Evolutionary conservation across 768 basidiomycete species (phyloP).

Genomic region (Boletus eberwhitei): DNA sequence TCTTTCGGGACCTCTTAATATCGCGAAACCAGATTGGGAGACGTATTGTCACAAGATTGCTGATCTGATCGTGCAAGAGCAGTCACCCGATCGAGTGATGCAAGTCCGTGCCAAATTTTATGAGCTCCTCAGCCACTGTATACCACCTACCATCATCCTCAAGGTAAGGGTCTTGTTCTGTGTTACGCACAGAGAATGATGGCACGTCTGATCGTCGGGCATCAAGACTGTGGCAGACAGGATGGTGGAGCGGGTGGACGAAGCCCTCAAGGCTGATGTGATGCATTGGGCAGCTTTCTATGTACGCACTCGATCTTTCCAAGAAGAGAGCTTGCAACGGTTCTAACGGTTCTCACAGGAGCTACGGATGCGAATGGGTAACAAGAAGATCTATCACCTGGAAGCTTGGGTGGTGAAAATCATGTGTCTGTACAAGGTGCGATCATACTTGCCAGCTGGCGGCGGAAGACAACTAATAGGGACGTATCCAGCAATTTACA

Average conservation of each 20-base stretch:
- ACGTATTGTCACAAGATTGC: constrained; percentile 92
- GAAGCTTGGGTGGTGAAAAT: constrained; percentile 98
- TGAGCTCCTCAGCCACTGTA: constrained; percentile 94
- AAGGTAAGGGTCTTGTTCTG: constrained; percentile 53
- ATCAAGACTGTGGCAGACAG: constrained; percentile 87
- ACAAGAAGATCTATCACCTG: constrained; percentile 93
- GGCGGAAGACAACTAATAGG: neutral
- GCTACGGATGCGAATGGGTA: constrained; percentile 90
- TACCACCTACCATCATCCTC: constrained; percentile 87
- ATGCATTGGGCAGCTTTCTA: constrained; percentile 99
- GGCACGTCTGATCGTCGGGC: constrained; percentile 2
- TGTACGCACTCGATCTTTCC: constrained; percentile 43
- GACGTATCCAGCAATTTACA: constrained; percentile 26
- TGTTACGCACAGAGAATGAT: neutral
- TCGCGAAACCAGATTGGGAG: constrained; percentile 99
- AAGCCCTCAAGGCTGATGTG: constrained; percentile 85
- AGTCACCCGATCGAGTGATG: constrained; percentile 85
- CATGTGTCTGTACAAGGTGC: constrained; percentile 87
- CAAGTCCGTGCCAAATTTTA: constrained; percentile 92
- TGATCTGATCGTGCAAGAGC: constrained; percentile 85
- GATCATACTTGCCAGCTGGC: neutral
- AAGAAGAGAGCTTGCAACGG: neutral
- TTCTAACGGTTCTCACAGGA: constrained; percentile 51
- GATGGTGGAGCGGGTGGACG: constrained; percentile 85
- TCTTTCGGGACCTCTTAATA: constrained; percentile 69